Percentiles rank a stretch among this genome's conserved stretches.
Evolutionary conservation across 352 stramenopile species (phyloP).

Genomic region (Peronospora farinosa): DNA sequence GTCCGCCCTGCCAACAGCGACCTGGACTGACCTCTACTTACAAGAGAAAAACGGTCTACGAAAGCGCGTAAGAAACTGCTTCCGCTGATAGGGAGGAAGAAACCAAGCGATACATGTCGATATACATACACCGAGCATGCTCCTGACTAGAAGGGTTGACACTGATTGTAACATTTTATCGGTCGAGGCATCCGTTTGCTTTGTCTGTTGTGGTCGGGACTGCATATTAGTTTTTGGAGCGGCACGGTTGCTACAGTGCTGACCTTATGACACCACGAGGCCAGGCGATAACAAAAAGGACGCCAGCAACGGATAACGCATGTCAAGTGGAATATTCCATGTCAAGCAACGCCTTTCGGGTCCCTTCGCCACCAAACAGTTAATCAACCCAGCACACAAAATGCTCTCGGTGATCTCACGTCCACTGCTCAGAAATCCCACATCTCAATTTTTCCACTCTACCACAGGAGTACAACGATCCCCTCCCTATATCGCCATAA

Average conservation of each 20-base stretch:
- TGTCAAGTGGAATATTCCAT: conserved; percentile 40
- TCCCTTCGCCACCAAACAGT: conserved; percentile 15
- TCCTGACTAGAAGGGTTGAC: neutral
- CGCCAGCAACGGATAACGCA: conserved; percentile 29
- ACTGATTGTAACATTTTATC: neutral
- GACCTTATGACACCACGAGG: conserved; percentile 27
- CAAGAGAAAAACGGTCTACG: conserved; percentile 14
- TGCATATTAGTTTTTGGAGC: neutral
- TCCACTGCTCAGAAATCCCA: conserved; percentile 11
- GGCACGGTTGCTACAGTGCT: conserved; percentile 20
- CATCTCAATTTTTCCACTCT: conserved; percentile 34
- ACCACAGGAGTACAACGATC: conserved; percentile 24
- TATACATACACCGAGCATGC: neutral
- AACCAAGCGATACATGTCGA: neutral
- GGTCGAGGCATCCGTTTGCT: neutral
- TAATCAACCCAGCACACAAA: conserved; percentile 15
- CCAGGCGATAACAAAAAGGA: conserved; percentile 29
- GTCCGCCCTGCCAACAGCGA: conserved; percentile 19
- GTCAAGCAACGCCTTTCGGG: conserved; percentile 21
- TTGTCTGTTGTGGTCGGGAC: conserved; percentile 1
- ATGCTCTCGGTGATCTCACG: conserved; percentile 31
- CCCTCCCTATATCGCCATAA: conserved; percentile 19
- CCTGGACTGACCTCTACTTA: conserved; percentile 7
- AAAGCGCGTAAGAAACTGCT: conserved; percentile 26
- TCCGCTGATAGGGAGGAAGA: conserved; percentile 11